Evolutionary conservation across 2,329 filamentous ascomycete genomes (phyloP), one percentile per base, ranked within the genome.

Genomic region (Trichoderma gracile): DNA sequence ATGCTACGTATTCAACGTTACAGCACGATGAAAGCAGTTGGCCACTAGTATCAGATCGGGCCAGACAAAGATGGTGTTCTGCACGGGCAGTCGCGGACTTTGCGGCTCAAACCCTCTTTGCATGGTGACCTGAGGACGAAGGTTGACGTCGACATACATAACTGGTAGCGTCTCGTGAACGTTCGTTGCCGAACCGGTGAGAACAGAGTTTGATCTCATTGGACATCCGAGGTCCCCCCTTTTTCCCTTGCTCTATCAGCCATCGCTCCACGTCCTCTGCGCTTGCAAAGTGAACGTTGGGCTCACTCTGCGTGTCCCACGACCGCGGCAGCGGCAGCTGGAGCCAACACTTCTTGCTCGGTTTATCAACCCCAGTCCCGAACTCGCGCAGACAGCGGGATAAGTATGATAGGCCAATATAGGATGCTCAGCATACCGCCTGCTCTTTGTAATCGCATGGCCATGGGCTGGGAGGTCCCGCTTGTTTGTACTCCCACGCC

Each of bases 1-100:
- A 71, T 68, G 64, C 63, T 63, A 67, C 69, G 67, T 64, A 55
- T 64, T 57, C 66, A 50, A 54, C 23, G 30, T 64, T 45, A 21
- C 45, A 52, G 38, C 33, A 46, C 10, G 15, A 40, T 45, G 46
- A 58, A 43, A 30, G 27, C 12, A 54, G 25, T 27, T n/a, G 55
- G 49, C 42, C 21, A 21, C 42, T 46, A 27, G 15, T 62, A 57
- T 50, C 64, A 46, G 52, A 10, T 56, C 6, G 52, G 43, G 21
- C 23, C 23, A 21, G 40, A 49, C 23, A 66, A 55, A 30, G 33
- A 50, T 23, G 47, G 43, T 46, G 27, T 21, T 43, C 42, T 38
- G n/a, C 42, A 49, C 43, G 49, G 49, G 30, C 46, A 55, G 21
- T 47, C n/a, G 21, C 30, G 46, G 40, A 21, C n/a, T 25, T 40